These are phyloP conservation scores for Cymbopogon flexuosus DNA, from an alignment of 202 grass and related monocot genomes.

Conservation along the genomic window DNA sequence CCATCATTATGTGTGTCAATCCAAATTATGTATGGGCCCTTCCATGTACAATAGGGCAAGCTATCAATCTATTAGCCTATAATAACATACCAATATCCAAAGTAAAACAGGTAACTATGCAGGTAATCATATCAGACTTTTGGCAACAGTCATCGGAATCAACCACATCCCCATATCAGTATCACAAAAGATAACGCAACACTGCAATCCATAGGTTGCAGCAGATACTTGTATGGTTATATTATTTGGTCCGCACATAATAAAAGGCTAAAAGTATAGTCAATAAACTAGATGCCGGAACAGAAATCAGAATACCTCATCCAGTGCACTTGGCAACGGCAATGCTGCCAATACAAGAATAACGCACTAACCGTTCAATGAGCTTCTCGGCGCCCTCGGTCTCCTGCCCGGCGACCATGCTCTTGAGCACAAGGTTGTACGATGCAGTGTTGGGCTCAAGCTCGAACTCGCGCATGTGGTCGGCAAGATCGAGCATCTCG, in stretches of 20 bases:
- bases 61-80: not conserved
- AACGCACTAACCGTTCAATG: slow-evolving; percentile 41
- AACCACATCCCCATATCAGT: not conserved
- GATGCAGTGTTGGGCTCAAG: slow-evolving; percentile 74
- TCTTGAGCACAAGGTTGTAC: slow-evolving; percentile 88
- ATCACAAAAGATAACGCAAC: not conserved
- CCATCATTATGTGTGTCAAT: not conserved
- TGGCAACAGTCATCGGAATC: not conserved
- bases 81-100: not conserved
- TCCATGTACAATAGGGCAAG: not conserved
- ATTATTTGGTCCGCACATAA: not conserved
- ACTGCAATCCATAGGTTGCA: not conserved
- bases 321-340: not conserved
- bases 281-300: not conserved
- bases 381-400: slow-evolving; percentile 47
- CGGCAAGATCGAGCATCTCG: slow-evolving; percentile 65
- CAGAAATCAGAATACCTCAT: not conserved
- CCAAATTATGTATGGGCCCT: not conserved
- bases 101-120: not conserved
- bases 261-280: not conserved
- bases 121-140: not conserved
- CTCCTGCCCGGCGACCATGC: slow-evolving; percentile 58
- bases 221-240: not conserved
- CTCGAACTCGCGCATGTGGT: slow-evolving; percentile 79
- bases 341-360: not conserved